Conservation (phyloP, 108 stramenopile genomes). For the Conticribra weissflogii region DNA sequence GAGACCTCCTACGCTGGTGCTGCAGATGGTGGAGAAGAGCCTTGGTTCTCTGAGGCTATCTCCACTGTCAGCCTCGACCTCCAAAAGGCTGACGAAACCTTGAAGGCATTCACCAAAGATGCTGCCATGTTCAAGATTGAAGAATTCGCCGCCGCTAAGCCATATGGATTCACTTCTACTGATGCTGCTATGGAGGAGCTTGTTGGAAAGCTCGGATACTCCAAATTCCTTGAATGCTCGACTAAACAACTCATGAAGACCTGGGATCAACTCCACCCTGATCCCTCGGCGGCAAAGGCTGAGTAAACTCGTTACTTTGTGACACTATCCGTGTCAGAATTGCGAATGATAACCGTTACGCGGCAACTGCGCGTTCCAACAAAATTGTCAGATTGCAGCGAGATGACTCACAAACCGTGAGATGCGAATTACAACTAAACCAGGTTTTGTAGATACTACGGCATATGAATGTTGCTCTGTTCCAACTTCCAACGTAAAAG, state of each 20-base stretch:
- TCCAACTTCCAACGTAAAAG: neutral
- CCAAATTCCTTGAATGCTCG: constrained; percentile 77
- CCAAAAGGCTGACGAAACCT: constrained; percentile 82
- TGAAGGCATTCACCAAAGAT: constrained; percentile 92
- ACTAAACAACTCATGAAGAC: constrained; percentile 80
- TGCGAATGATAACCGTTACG: no score
- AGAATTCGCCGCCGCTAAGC: constrained; percentile 68
- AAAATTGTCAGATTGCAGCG: no score
- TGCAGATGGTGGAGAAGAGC: constrained; percentile 90
- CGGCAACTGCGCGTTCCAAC: no score
- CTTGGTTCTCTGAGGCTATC: constrained; percentile 93
- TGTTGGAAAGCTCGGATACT: constrained; percentile 83
- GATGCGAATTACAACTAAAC: neutral
- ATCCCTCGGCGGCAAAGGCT: constrained; percentile 37
- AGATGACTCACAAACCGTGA: no score
- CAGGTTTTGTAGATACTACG: constrained; percentile 16
- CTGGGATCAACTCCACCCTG: constrained; percentile 73
- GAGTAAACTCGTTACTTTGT: constrained; percentile 30
- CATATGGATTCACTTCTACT: constrained; percentile 59
- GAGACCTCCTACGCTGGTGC: constrained; percentile 80
- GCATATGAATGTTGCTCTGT: no score
- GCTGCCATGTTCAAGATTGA: constrained; percentile 89
- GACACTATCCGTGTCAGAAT: neutral
- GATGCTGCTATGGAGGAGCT: constrained; percentile 76
- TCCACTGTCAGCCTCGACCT: constrained; percentile 89